Conservation (phyloP, 768 basidiomycete species). For the Phanerochaete carnosa region DNA sequence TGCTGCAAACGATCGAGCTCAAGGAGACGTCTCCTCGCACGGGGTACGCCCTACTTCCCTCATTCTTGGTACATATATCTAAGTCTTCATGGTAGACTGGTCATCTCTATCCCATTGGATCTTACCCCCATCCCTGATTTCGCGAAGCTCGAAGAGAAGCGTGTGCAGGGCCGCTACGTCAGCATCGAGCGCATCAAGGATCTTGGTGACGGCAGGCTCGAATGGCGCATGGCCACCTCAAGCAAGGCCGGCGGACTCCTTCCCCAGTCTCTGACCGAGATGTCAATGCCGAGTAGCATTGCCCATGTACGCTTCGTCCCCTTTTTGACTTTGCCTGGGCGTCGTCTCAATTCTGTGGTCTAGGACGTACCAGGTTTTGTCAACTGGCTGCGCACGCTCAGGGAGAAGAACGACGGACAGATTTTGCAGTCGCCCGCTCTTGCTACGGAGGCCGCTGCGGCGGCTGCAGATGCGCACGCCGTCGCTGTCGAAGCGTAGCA, state of each 20-base stretch:
- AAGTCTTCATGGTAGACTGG: constrained; percentile 19
- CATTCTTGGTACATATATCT: neutral
- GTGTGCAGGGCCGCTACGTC: constrained; percentile 64
- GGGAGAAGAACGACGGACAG: no score
- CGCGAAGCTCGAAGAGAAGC: constrained; percentile 59
- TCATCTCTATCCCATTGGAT: constrained; percentile 69
- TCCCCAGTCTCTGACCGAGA: constrained; percentile 61
- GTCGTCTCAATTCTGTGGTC: neutral
- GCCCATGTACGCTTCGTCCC: constrained; percentile 48
- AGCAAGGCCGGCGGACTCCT: constrained; percentile 69
- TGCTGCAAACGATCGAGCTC: constrained; percentile 60
- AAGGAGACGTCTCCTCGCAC: constrained; percentile 46
- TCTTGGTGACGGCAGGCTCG: constrained; percentile 58
- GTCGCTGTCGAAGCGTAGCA: neutral
- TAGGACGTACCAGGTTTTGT: constrained; percentile 13
- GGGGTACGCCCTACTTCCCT: constrained; percentile 46
- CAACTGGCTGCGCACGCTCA: constrained; percentile 3
- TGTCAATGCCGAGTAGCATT: constrained; percentile 58
- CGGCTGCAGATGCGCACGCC: neutral
- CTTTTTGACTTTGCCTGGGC: neutral
- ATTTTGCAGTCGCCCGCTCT: no score
- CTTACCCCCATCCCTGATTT: constrained; percentile 55
- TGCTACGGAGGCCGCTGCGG: neutral
- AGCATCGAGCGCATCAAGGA: constrained; percentile 66
- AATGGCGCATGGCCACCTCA: constrained; percentile 82